Base-by-base conservation (phyloP, 2,329 filamentous ascomycete species). In the Metarhizium album region DNA sequence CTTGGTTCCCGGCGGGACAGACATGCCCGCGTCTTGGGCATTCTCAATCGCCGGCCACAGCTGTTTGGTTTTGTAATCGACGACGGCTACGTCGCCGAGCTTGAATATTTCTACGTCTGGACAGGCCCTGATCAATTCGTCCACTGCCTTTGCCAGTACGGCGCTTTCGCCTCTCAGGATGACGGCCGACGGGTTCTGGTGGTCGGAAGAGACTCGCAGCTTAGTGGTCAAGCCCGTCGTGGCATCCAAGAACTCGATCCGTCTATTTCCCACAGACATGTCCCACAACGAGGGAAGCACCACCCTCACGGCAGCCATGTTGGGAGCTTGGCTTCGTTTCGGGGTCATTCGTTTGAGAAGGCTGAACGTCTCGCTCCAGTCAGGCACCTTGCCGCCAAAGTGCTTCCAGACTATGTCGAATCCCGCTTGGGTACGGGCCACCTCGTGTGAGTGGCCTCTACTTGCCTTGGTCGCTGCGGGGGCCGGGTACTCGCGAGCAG, bases 331-430 rank as follows among this genome's bases (percentile, higher is more conserved):
- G 31, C 57, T 61, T 52, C 58, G 59, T 49, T 60, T 60, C 9
- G 62, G 60, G 14, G 71, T 74, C 55, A 59, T 64, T 14, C 58
- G 57, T 53, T 63, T 64, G 52, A 78, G 63, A 3, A 66, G 54
- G 8, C 59, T 53, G 40, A 76, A 64, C 11, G 69, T 67, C 5
- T 60, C 54, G 14, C 62, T 65, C 73, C 73, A 77, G 52, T 70
- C 62, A 1, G 66, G 61, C 35, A 64, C 57, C 16, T 55, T 58
- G 35, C 56, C 58, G 1, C 55, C 51, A 49, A 65, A 62, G 13
- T 59, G 57, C 20, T 58, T 54, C 52, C 64, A 66, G 22, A 69
- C 61, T 18, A 59, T 58, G 40, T 69, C 64, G 42, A 70, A 60
- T 3, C 65, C 65, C 2, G 62, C 53, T 54, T 74, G 73, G 6